These are phyloP conservation scores for Starmerella geochares DNA, from an alignment of 805 yeast genomes.

Conservation along the genomic window DNA sequence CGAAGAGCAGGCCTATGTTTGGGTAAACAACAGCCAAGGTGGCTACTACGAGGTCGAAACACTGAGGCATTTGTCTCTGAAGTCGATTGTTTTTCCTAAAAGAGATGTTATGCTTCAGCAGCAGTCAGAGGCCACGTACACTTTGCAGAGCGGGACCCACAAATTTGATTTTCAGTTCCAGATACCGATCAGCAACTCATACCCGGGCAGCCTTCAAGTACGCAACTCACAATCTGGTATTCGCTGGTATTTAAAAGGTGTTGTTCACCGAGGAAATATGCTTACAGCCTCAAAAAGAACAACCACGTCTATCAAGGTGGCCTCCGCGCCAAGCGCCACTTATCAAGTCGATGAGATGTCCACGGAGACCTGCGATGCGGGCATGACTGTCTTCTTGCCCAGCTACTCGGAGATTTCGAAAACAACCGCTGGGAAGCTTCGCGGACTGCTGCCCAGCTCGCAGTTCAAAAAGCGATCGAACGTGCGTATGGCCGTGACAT, in stretches of 20 bases:
- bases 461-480: conserved; percentile 7
- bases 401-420: conserved; percentile 16
- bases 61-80: conserved; percentile 12
- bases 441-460: conserved; percentile 16
- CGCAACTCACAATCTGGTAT: conserved; percentile 15
- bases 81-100: conserved; percentile 14
- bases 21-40: conserved; percentile 24
- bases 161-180: conserved; percentile 19
- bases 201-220: conserved; percentile 17
- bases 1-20: conserved; percentile 22
- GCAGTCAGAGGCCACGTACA: conserved; percentile 12
- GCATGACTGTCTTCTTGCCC: conserved; percentile 11
- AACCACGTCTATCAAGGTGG: conserved; percentile 13
- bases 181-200: conserved; percentile 15
- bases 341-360: background rate
- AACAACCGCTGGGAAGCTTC: conserved; percentile 17
- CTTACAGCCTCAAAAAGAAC: conserved; percentile 10
- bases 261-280: conserved; percentile 18
- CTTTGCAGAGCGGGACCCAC: conserved; percentile 17
- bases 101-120: conserved; percentile 2
- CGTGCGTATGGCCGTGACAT: conserved; percentile 5
- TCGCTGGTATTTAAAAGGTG: conserved; percentile 22
- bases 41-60: conserved; percentile 20
- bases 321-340: conserved; percentile 6
- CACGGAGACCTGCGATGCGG: background rate